Percentiles rank a stretch among this genome's conserved stretches.
Evolutionary conservation across 805 yeast species (phyloP).

Genomic region (Lipomyces yamadae): DNA sequence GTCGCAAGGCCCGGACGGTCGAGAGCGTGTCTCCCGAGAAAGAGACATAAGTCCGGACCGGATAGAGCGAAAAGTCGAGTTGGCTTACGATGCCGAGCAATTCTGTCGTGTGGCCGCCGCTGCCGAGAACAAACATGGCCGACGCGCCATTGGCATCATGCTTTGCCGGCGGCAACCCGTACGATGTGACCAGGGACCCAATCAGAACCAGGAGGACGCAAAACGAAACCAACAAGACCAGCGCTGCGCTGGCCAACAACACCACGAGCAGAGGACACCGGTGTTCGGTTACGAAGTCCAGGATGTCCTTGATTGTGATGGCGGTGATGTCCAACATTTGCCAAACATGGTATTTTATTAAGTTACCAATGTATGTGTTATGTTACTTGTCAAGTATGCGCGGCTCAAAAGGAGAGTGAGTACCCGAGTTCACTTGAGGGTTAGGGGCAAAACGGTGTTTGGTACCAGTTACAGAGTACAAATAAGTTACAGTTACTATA

Average conservation of each 20-base stretch:
- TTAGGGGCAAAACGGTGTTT: no score
- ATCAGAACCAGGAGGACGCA: background rate
- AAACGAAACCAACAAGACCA: background rate
- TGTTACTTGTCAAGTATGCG: no score
- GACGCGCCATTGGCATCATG: constrained; percentile 22
- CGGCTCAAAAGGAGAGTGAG: no score
- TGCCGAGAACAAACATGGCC: constrained; percentile 73
- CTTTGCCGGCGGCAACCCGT: constrained; percentile 3
- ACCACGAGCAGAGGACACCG: constrained; percentile 2
- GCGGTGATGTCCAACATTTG: constrained; percentile 39
- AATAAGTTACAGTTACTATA: no score
- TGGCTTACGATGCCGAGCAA: constrained; percentile 67
- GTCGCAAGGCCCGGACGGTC: constrained; percentile 42
- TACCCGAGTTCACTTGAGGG: no score
- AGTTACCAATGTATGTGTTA: no score
- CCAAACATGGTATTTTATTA: constrained; percentile 16
- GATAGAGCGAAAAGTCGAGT: constrained; percentile 44
- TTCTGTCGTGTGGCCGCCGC: constrained; percentile 51
- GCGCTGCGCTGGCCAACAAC: background rate
- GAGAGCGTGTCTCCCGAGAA: constrained; percentile 62
- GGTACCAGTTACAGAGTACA: no score
- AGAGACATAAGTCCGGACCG: constrained; percentile 46
- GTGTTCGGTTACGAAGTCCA: constrained; percentile 29
- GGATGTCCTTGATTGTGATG: constrained; percentile 39
- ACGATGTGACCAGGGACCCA: constrained; percentile 16